phyloP scores from a whole-genome alignment of 2,329 filamentous ascomycete species.

The Epichloe bromicola region DNA sequence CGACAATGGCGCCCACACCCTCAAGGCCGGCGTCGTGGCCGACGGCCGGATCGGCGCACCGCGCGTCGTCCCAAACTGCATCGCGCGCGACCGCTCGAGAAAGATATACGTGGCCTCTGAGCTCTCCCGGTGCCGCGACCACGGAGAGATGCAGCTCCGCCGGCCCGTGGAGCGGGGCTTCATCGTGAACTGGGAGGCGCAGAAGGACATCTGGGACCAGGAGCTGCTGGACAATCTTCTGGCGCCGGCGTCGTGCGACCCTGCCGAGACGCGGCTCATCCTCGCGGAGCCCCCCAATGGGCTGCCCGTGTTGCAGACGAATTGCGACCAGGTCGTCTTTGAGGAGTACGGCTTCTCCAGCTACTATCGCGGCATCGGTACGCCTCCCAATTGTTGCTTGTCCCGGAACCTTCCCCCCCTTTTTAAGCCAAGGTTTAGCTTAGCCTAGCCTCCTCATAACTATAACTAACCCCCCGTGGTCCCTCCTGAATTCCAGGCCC shows the following conservation, averaged over 20 bases:
- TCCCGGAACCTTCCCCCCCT: too few relatives aligned
- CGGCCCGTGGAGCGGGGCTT: conserved; percentile 90
- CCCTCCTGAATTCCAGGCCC: conserved; percentile 37
- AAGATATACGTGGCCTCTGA: conserved; percentile 71
- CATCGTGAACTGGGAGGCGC: conserved; percentile 89
- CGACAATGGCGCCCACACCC: conserved; percentile 83
- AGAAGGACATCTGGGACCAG: conserved; percentile 92
- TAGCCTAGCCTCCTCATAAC: neutral
- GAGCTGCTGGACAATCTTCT: conserved; percentile 63
- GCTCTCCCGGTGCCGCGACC: conserved; percentile 68
- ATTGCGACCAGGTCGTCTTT: conserved; percentile 93
- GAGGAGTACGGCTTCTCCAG: conserved; percentile 91
- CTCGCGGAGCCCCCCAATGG: conserved; percentile 79
- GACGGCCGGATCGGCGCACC: conserved; percentile 40
- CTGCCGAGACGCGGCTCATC: conserved; percentile 68
- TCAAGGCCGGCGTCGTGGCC: conserved; percentile 75
- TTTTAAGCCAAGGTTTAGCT: too few relatives aligned
- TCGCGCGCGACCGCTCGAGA: conserved; percentile 69
- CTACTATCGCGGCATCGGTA: conserved; percentile 65
- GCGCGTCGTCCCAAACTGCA: conserved; percentile 70
- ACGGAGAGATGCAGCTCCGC: conserved; percentile 76
- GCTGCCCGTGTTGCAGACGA: conserved; percentile 66
- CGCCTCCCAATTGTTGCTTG: conserved; percentile 6
- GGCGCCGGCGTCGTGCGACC: conserved; percentile 58
- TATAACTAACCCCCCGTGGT: neutral